Evolutionary conservation across 1,284 basidiomycete genomes (phyloP).

Genomic region (Pterulicium gracile): DNA sequence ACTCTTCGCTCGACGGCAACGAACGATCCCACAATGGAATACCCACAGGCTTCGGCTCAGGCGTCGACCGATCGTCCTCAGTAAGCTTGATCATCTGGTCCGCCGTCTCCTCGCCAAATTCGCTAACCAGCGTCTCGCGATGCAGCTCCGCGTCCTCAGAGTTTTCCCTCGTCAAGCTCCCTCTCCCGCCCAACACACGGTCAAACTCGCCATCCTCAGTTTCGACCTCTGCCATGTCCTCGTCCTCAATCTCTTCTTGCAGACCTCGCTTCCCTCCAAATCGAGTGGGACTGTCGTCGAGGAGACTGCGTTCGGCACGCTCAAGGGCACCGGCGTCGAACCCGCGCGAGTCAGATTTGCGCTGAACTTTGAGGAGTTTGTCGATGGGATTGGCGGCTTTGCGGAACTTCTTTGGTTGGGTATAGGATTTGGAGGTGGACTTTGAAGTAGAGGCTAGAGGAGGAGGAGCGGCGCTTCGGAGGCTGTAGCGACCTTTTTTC

Average conservation of each 20-base stretch:
- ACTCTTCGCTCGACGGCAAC: background rate
- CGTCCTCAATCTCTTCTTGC: conserved; percentile 24
- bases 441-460: conserved; percentile 6
- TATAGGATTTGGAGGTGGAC: conserved; percentile 6
- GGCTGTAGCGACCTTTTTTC: conserved; percentile 10
- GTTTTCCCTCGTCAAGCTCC: no score
- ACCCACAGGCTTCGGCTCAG: conserved; percentile 19
- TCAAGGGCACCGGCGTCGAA: conserved; percentile 29
- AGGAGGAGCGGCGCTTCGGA: conserved; percentile 9
- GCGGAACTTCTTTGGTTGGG: conserved; percentile 1
- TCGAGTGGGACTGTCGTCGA: background rate
- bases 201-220: conserved; percentile 17
- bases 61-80: conserved; percentile 19
- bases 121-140: conserved; percentile 24
- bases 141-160: conserved; percentile 22
- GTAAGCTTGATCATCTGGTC: conserved; percentile 28
- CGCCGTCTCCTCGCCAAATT: conserved; percentile 31
- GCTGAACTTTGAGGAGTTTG: conserved; percentile 42
- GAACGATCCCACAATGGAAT: conserved; percentile 5
- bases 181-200: conserved; percentile 10
- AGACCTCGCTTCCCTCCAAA: conserved; percentile 15
- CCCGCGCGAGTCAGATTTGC: conserved; percentile 30
- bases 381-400: conserved; percentile 38
- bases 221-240: conserved; percentile 22
- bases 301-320: conserved; percentile 30